phyloP scores from a whole-genome alignment of 2,329 filamentous ascomycete genomes.

The Esteya vermicola region DNA sequence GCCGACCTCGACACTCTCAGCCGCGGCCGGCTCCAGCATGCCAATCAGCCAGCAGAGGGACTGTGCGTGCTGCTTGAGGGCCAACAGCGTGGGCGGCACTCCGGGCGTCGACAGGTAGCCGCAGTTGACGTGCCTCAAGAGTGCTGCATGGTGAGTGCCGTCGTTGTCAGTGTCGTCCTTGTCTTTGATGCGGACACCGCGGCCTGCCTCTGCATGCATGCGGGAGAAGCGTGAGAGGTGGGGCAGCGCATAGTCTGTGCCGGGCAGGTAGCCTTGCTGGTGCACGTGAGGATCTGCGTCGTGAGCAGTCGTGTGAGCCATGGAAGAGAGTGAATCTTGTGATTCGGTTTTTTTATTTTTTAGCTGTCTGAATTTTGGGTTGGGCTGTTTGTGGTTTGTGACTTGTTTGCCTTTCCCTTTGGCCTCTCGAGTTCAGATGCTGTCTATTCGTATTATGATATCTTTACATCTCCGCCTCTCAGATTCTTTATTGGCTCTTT shows the following conservation, averaged over 20 bases:
- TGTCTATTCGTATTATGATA: too few species aligned
- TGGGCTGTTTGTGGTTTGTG: too few species aligned
- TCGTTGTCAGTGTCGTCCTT: too few species aligned
- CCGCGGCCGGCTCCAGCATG: conserved; percentile 23
- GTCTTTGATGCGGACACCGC: too few species aligned
- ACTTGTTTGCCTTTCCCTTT: too few species aligned
- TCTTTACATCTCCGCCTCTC: too few species aligned
- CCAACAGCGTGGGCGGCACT: conserved; percentile 36
- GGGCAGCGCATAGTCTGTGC: conserved; percentile 25
- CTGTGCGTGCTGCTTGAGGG: conserved; percentile 46
- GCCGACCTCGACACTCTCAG: conserved; percentile 4
- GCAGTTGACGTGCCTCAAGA: conserved; percentile 39
- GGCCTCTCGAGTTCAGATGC: too few species aligned
- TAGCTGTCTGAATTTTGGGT: not conserved
- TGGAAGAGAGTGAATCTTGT: conserved; percentile 1
- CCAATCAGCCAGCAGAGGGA: conserved; percentile 39
- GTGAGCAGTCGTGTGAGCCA: conserved; percentile 10
- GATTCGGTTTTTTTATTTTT: too few species aligned
- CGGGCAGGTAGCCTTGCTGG: conserved; percentile 15
- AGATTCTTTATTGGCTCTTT: too few species aligned
- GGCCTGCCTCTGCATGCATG: too few species aligned
- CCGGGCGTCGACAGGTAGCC: conserved; percentile 39
- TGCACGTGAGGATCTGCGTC: conserved; percentile 6
- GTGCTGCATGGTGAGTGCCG: conserved; percentile 12
- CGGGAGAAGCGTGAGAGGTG: conserved; percentile 25